Percentiles rank a stretch among this genome's conserved stretches.
These are phyloP conservation scores for Cryptococcus amylolentus DNA, from an alignment of 1,284 basidiomycete genomes.

Conservation along the genomic window DNA sequence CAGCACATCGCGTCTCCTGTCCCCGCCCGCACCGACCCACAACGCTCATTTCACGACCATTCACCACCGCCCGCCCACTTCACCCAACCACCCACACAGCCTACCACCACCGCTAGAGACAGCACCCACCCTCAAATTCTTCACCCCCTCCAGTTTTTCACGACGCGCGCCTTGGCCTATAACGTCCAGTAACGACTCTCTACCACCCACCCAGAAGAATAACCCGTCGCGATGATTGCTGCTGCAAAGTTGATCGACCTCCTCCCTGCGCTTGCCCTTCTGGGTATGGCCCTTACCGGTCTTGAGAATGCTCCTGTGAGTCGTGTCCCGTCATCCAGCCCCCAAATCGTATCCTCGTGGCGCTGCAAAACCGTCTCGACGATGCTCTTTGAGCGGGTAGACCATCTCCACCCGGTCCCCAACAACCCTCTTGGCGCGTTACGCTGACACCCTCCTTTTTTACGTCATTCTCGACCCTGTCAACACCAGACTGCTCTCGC, in stretches of 20 bases:
- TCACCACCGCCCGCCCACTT: neutral
- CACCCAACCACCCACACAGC: neutral
- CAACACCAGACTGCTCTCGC: slow-evolving; percentile 3
- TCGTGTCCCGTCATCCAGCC: slow-evolving; percentile 1
- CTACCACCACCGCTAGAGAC: neutral
- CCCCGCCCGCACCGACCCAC: slow-evolving; percentile 6
- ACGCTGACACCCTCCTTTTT: neutral
- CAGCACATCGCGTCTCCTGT: neutral
- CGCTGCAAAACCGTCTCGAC: neutral
- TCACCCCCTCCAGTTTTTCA: neutral
- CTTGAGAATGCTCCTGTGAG: slow-evolving; percentile 30
- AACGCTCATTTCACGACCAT: slow-evolving; percentile 23
- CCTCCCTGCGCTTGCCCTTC: slow-evolving; percentile 28
- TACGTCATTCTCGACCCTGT: neutral
- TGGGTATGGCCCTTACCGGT: slow-evolving; percentile 26
- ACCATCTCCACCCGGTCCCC: slow-evolving; percentile 3
- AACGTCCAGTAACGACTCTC: neutral
- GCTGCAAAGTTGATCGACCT: slow-evolving; percentile 20
- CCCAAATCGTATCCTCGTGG: neutral
- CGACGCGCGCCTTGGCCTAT: neutral
- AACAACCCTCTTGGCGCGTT: neutral
- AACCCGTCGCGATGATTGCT: slow-evolving; percentile 9
- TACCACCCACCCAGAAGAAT: neutral
- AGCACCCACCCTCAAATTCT: neutral
- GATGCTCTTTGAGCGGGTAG: neutral